Evolutionary conservation across 495 filamentous ascomycete genomes (phyloP).

Genomic region (Penicillium diatomitis): DNA sequence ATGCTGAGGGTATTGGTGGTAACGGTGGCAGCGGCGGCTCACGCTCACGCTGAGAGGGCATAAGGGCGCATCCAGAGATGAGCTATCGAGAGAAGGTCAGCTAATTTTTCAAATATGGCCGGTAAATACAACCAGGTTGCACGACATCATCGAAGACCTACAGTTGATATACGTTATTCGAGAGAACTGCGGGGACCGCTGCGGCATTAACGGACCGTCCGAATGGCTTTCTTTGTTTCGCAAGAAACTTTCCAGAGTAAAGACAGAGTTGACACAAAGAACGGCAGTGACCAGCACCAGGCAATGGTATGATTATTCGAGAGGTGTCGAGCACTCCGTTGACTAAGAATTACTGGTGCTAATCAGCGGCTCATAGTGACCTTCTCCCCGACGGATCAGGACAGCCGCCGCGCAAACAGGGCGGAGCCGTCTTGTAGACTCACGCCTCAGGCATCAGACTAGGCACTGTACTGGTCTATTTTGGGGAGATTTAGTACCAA

Average conservation of each 20-base stretch:
- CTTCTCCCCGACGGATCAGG: constrained; percentile 16
- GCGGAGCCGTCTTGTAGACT: not conserved
- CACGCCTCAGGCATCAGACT: constrained; percentile 9
- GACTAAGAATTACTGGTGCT: too few species aligned
- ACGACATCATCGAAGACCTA: too few species aligned
- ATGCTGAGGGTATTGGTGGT: constrained; percentile 21
- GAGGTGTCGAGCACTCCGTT: not conserved
- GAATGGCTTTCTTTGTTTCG: not conserved
- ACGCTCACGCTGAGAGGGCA: constrained; percentile 33
- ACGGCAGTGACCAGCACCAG: not conserved
- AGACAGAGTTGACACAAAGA: not conserved
- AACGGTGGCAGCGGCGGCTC: constrained; percentile 26
- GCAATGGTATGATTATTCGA: not conserved
- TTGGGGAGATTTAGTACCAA: constrained; percentile 3
- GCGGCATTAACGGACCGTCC: too few species aligned
- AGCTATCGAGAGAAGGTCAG: not conserved
- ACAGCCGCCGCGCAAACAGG: constrained; percentile 11
- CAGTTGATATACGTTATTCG: too few species aligned
- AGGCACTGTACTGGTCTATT: constrained; percentile 6
- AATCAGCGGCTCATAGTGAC: constrained; percentile 12
- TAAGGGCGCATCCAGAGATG: constrained; percentile 24
- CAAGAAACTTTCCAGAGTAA: not conserved
- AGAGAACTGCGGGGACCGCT: too few species aligned
- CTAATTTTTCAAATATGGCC: too few species aligned
- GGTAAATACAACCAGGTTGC: too few species aligned